Evolutionary conservation across 2,329 filamentous ascomycete species (phyloP), one percentile per base, ranked within the genome.

Genomic region (Lecanicillium sp.): DNA sequence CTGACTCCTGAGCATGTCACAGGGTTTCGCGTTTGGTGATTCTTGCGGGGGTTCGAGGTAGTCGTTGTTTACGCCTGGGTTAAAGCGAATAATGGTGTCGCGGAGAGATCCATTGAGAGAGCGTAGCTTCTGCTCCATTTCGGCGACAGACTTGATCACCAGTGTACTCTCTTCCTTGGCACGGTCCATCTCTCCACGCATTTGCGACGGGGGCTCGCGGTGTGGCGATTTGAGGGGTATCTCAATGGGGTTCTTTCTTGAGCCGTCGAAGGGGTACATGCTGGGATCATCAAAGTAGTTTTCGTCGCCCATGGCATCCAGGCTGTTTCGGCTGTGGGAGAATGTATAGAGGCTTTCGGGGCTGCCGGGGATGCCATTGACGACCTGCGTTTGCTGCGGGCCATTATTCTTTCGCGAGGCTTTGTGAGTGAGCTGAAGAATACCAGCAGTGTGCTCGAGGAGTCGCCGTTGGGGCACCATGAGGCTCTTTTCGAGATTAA

Each of bases 341-440:
- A 79, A 83, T 2, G 78, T 80, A 51, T 85, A 82, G 45, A 86
- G 75, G 62, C 82, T 88, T 55, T 86, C 83, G 7, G 83, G 83
- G 50, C 82, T 88, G 39, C 82, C 79, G 5, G 83, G 83, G 45
- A 85, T 77, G 15, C 73, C 76, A 40, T 74, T 73, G 29, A 67
- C 55, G 6, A 63, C 53, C 33, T 64, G 61, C 1, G 58, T 56
- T 25, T 58, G 60, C 3, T 64, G 59, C 36, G 68, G 62, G 7
- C 65, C 58, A 4, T 62, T 51, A 38, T 65, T 65, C 48, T 74
- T 76, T 52, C 76, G 83, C n/a, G 83, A 70, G 1, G 76, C 78
- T 50, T 82, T 83, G 60, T 96, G 89, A 8, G 89, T 94, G 59
- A 94, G 75, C 55, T 95, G 88, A 38, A 98, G 66, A 29, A 98